Percentiles rank a stretch among this genome's conserved stretches.
These are phyloP conservation scores for Groenewaldozyma tartarivorans DNA, from an alignment of 805 yeast genomes.

Conservation along the genomic window DNA sequence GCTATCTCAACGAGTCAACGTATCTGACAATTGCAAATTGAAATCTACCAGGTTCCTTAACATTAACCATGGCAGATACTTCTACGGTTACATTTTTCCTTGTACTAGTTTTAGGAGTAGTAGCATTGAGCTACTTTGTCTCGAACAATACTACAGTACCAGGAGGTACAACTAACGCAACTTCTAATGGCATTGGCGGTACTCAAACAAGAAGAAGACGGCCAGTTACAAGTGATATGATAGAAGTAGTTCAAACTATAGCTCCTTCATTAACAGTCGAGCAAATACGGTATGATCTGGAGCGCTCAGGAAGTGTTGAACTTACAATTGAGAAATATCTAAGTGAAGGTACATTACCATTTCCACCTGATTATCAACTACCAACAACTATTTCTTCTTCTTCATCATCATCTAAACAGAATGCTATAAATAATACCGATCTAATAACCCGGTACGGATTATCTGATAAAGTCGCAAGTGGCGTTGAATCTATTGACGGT, in stretches of 20 bases:
- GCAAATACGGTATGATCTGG: conserved; percentile 66
- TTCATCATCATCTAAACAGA: background rate
- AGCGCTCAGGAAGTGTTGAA: conserved; percentile 61
- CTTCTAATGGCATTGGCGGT: conserved; percentile 1
- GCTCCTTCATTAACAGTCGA: conserved; percentile 64
- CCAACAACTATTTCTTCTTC: conserved; percentile 6
- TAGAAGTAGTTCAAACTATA: conserved; percentile 73
- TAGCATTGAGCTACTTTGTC: conserved; percentile 15
- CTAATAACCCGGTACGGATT: conserved; percentile 37
- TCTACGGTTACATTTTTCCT: conserved; percentile 16
- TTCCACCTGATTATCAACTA: conserved; percentile 14
- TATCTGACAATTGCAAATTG: too few relatives aligned
- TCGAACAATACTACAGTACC: conserved; percentile 2
- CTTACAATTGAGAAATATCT: conserved; percentile 66
- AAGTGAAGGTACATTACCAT: conserved; percentile 49
- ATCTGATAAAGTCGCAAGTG: conserved; percentile 18
- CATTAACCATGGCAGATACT: conserved; percentile 13
- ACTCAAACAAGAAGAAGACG: conserved; percentile 15
- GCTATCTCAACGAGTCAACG: too few relatives aligned
- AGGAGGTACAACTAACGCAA: background rate
- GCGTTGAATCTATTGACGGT: conserved; percentile 5
- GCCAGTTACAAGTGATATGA: conserved; percentile 43
- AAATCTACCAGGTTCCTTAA: too few relatives aligned
- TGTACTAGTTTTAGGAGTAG: conserved; percentile 16
- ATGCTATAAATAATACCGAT: conserved; percentile 15